A percentile compares a stretch with the other conserved stretches of the same genome.
These are phyloP conservation scores for Puccinia hordei DNA, from an alignment of 1,284 basidiomycete species.

Conservation along the genomic window DNA sequence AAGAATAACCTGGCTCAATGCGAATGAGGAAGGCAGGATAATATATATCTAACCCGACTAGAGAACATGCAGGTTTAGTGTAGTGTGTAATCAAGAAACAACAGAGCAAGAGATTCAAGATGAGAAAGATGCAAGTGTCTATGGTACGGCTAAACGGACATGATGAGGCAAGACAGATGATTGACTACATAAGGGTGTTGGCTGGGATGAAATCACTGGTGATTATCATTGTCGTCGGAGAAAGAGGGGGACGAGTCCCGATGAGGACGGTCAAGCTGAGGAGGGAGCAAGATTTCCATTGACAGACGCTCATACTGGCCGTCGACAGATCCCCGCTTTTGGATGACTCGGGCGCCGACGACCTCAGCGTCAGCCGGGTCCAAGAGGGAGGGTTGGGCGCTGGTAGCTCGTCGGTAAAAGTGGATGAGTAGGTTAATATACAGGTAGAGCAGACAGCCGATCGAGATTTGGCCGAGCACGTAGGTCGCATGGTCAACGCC, in stretches of 20 bases:
- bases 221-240: not conserved
- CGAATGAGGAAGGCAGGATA: too few relatives aligned
- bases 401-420: slow-evolving; percentile 61
- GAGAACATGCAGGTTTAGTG: too few relatives aligned
- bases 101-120: not conserved
- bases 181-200: too few relatives aligned
- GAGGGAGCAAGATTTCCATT: not conserved
- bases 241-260: not conserved
- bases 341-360: not conserved
- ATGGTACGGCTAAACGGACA: not conserved
- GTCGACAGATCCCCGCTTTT: not conserved
- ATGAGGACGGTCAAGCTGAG: not conserved
- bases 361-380: not conserved
- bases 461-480: slow-evolving; percentile 68
- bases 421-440: slow-evolving; percentile 68
- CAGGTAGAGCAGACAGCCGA: slow-evolving; percentile 69
- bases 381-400: not conserved
- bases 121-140: not conserved
- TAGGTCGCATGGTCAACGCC: slow-evolving; percentile 87
- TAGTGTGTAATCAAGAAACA: not conserved
- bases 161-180: not conserved
- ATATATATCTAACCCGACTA: too few relatives aligned
- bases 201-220: too few relatives aligned
- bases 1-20: too few relatives aligned
- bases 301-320: slow-evolving; percentile 19